A percentile compares a stretch with the other conserved stretches of the same genome.
These are phyloP conservation scores for Mollisiaceae sp. DNA, from an alignment of 2,329 filamentous ascomycete species.

Conservation along the genomic window DNA sequence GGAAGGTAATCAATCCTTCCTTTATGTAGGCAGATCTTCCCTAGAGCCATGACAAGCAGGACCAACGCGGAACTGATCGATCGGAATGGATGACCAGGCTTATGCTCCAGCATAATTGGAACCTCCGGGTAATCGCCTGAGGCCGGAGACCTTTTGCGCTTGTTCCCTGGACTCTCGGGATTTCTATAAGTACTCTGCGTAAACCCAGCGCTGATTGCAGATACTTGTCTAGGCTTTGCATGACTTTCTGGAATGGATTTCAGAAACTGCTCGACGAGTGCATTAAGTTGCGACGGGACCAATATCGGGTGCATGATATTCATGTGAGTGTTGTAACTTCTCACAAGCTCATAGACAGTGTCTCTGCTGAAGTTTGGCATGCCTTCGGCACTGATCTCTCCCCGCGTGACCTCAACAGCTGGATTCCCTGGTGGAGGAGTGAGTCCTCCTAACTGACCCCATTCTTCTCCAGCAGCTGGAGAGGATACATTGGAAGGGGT, in stretches of 20 bases:
- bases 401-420: constrained; percentile 28
- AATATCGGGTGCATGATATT: constrained; percentile 71
- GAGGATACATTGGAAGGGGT: constrained; percentile 56
- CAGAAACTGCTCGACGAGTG: constrained; percentile 42
- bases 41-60: constrained; percentile 81
- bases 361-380: constrained; percentile 59
- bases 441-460: constrained; percentile 60
- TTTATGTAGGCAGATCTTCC: constrained; percentile 73
- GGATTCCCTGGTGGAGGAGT: constrained; percentile 35
- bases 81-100: constrained; percentile 59
- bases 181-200: constrained; percentile 28
- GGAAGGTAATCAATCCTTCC: constrained; percentile 64
- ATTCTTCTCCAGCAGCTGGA: constrained; percentile 57
- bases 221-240: constrained; percentile 35
- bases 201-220: constrained; percentile 31
- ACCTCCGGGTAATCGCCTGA: constrained; percentile 32
- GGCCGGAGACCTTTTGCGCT: constrained; percentile 41
- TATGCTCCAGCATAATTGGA: constrained; percentile 39
- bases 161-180: constrained; percentile 42
- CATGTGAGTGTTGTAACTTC: constrained; percentile 64
- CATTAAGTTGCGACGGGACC: constrained; percentile 56
- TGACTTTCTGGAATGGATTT: constrained; percentile 38
- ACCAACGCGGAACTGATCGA: constrained; percentile 83
- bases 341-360: constrained; percentile 58
- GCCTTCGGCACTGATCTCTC: constrained; percentile 48